Base-by-base conservation (phyloP, 108 stramenopile species). In the Cyclotella baltica region DNA sequence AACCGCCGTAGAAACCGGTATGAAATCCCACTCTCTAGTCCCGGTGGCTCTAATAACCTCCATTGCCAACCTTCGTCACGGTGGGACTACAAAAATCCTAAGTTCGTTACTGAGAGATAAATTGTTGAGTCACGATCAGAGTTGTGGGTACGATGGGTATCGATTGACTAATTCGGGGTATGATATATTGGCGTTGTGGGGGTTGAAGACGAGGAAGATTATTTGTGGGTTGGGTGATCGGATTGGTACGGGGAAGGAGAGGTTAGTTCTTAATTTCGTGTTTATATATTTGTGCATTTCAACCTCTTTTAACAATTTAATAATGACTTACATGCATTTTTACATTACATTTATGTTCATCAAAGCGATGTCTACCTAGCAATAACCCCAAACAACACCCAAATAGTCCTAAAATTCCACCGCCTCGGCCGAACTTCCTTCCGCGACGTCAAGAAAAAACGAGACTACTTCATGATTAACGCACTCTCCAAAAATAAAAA, bases 211-310 rank as follows among this genome's bases (percentile, higher is more conserved):
- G 1, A 73, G 97, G 19, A 93, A 93, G 16, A 67, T 96, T 50
- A 87, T 99, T 34, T 78, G 86, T 4, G 96, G 92, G 13, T 67
- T 99, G 8, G 99, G 99, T 11, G 96, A 97, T 79, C 85, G 89
- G 67, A 98, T 99, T 67, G 99, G 99, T 19, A 96, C 97, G n/a
- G 99, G 99, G 35, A 99, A 99, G 74, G 99, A 99, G 72, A 85
- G 34, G 62, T 57, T 20, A 57, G 56, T 1, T 13, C 56, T 57
- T 13, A 3, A 29, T 57, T 75, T 8, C 87, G 90, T 68, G 81
- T 91, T 20, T 90, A 83, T 70, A 3, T 25, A 13, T 25, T 57
- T 25, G 6, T 57, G 23, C 6, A 22, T 57, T 57, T n/a, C n/a
- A n/a, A n/a, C n/a, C n/a, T n/a, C n/a, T n/a, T n/a, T n/a, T n/a